A percentile compares a stretch with the other conserved stretches of the same genome.
phyloP scores from a whole-genome alignment of 345 rosid species.

The Citrus cavaleriei region DNA sequence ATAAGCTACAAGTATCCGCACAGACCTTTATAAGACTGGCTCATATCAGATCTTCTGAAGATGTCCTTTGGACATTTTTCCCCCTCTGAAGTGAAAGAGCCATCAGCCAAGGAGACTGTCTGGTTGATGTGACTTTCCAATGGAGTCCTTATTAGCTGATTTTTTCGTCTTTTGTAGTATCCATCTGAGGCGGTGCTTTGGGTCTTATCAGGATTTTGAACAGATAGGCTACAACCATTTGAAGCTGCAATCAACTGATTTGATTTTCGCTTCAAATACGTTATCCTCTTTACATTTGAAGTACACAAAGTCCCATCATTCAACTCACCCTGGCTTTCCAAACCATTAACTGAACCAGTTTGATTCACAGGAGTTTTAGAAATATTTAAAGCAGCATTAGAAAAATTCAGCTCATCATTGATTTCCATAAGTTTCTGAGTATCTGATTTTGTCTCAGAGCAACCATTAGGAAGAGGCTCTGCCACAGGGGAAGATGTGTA shows the following conservation, averaged over 20 bases:
- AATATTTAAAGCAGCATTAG: conserved; percentile 33
- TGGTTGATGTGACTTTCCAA: conserved; percentile 35
- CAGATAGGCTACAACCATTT: conserved; percentile 25
- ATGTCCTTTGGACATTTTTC: conserved; percentile 31
- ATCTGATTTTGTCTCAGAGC: conserved; percentile 37
- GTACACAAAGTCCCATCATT: conserved; percentile 33
- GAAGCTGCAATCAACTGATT: conserved; percentile 85
- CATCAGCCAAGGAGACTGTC: conserved; percentile 26
- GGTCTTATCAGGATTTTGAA: conserved; percentile 30
- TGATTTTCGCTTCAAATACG: conserved; percentile 71
- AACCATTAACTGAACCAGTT: conserved; percentile 33
- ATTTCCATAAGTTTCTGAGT: conserved; percentile 38
- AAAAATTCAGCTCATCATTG: conserved; percentile 30
- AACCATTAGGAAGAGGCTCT: conserved; percentile 35
- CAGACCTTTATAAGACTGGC: conserved; percentile 47
- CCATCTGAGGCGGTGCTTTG: conserved; percentile 46
- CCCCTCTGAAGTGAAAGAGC: conserved; percentile 31
- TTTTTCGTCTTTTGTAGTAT: conserved; percentile 76
- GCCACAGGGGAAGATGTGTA: conserved; percentile 31
- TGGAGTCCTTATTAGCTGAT: conserved; percentile 80
- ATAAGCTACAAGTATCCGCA: not conserved
- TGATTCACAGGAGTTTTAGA: conserved; percentile 34
- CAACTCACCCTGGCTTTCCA: conserved; percentile 36
- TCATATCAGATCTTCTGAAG: conserved; percentile 36
- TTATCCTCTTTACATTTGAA: conserved; percentile 42